Evolutionary conservation across 768 basidiomycete genomes (phyloP), one percentile per base, ranked within the genome.

Genomic region (Psilocybe cubensis): DNA sequence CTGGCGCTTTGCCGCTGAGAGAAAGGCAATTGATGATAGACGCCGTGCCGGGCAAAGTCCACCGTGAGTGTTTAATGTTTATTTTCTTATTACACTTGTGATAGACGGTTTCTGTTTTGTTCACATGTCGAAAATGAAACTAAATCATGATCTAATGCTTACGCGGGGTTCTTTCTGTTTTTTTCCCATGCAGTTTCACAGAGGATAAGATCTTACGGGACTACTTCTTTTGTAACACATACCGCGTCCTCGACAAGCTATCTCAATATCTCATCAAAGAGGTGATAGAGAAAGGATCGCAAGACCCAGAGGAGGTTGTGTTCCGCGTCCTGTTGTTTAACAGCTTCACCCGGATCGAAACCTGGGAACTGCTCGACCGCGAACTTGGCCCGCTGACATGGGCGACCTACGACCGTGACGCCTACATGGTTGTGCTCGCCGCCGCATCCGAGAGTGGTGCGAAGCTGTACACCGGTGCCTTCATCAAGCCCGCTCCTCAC

Each of bases 291-390:
- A 82, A 83, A 64, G 90, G 90, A 35, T 75, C 83, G 2, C 85
- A 86, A 62, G 71, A 76, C 27, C 79, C 81, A 20, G 70, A 72
- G 12, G 91, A 93, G 68, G 68, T 90, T 52, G 79, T 83, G 21
- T 93, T 93, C 62, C 87, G 91, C 43, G 80, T 92, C 54, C 57
- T 79, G 17, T 76, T 93, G 38, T 93, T 89, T 77, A 87, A 86
- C 64, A 76, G 75, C 11, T 93, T 88, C 74, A 89, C 86, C 61
- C 84, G 73, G 62, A 85, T 88, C 42, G 82, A 82, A 56, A 92
- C 91, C 8, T 93, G 88, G 83, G 81, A 89, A 67, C 71, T 79
- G 17, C 74, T 93, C 24, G 73, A 74, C 46, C 54, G 69, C 8
- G 67, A 80, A 3, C 74, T 91, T 21, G 83, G 86, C 14, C 76